A percentile compares a stretch with the other conserved stretches of the same genome.
These are phyloP conservation scores for Golubevia pallescens DNA, from an alignment of 1,284 basidiomycete species.

Conservation along the genomic window DNA sequence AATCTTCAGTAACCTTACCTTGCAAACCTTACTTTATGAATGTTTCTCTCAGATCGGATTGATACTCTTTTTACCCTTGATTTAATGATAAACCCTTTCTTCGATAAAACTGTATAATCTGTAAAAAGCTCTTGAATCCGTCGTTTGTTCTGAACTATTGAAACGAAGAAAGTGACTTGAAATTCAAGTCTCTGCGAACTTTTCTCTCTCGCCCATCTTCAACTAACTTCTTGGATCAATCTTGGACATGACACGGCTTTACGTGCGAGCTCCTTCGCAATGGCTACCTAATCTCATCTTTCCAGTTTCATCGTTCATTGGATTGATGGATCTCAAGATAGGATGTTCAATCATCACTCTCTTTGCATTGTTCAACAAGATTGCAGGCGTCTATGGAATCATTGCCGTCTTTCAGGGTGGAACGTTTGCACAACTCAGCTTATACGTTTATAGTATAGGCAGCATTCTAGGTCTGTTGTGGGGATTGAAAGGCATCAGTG, in stretches of 20 bases:
- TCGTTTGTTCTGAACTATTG: too few relatives aligned
- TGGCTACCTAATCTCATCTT: slow-evolving; percentile 32
- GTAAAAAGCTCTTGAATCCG: too few relatives aligned
- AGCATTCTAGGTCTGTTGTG: slow-evolving; percentile 82
- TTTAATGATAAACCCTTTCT: too few relatives aligned
- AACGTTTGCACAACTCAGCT: slow-evolving; percentile 79
- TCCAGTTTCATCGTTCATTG: slow-evolving; percentile 52
- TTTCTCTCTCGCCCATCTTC: too few relatives aligned
- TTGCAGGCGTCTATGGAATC: slow-evolving; percentile 93
- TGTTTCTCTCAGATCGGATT: too few relatives aligned
- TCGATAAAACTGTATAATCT: too few relatives aligned
- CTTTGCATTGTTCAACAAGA: slow-evolving; percentile 85
- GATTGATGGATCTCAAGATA: slow-evolving; percentile 59
- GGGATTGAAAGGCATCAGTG: slow-evolving; percentile 83
- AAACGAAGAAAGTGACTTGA: too few relatives aligned
- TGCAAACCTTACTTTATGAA: too few relatives aligned
- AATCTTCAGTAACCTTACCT: too few relatives aligned
- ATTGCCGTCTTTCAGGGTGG: slow-evolving; percentile 87
- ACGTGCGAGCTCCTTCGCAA: slow-evolving; percentile 32
- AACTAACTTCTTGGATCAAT: too few relatives aligned
- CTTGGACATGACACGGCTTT: slow-evolving; percentile 46
- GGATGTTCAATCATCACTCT: slow-evolving; percentile 57
- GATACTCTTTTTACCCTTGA: too few relatives aligned
- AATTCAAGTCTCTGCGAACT: too few relatives aligned
- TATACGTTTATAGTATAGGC: slow-evolving; percentile 86